Base-by-base conservation (phyloP, 495 filamentous ascomycete genomes). In the Astrocystis sublimbata region DNA sequence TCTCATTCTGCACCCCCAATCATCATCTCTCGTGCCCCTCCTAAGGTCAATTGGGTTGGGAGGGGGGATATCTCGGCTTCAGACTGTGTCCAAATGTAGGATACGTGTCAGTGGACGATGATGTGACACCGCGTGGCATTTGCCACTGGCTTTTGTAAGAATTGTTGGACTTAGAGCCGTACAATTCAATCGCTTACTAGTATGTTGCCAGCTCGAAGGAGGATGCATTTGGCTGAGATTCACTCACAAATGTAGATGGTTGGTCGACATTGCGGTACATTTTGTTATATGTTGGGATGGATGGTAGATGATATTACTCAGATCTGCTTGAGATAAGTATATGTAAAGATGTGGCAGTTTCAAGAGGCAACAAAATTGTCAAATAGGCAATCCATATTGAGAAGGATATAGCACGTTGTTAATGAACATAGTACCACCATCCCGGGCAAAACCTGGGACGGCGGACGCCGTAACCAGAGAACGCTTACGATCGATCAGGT, bases 401-500 rank as follows among this genome's bases (percentile, higher is more conserved):
- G n/a, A n/a, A n/a, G n/a, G n/a, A n/a, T 36, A 36, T 36, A 13
- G 6, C 6, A 6, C 33, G 6, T 13, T 36, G 13, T 36, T 6
- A 6, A 36, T 36, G 33, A 28, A 30, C 21, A 17, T n/a, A 2
- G 36, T 56, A 41, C 54, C 54, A 40, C 26, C 17, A 57, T 57
- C 26, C 54, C 38, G 54, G n/a, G n/a, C n/a, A n/a, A n/a, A n/a
- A n/a, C n/a, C n/a, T n/a, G n/a, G 54, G 52, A 30, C 28, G 52
- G 24, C 26, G 54, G 52, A 24, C 54, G 54, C 54, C 28, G 54
- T 40, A 41, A n/a, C n/a, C 40, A 24, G 54, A 40, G 54, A 40
- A 45, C 38, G 52, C 52, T 43, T 56, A 38, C 52, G 53, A 57
- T 28, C 28, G 54, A 45, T 57, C 38, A 43, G 17, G 24, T 57